Percentiles rank a stretch among this genome's conserved stretches.
These are phyloP conservation scores for Lasiosphaeriaceae sp. DNA, from an alignment of 495 filamentous ascomycete genomes.

Conservation along the genomic window DNA sequence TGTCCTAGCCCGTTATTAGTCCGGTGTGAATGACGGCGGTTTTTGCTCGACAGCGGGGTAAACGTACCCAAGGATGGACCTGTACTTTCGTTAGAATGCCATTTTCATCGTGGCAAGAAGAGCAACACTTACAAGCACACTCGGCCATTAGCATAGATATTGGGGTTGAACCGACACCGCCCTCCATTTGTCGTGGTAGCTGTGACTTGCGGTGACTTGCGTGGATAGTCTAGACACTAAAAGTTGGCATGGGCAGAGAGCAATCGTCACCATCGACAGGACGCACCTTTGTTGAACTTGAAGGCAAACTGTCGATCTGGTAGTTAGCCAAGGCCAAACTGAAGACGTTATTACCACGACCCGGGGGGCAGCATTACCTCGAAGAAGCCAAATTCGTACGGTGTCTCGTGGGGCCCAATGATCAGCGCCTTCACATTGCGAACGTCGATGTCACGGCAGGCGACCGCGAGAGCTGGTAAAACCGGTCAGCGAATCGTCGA, in stretches of 20 bases:
- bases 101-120: neutral
- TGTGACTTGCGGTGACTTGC: slow-evolving; percentile 69
- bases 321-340: slow-evolving; percentile 19
- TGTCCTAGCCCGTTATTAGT: slow-evolving; percentile 59
- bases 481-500: slow-evolving; percentile 1
- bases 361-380: slow-evolving; percentile 54
- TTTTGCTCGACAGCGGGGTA: slow-evolving; percentile 11
- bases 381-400: slow-evolving; percentile 97
- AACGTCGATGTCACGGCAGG: slow-evolving; percentile 80
- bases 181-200: slow-evolving; percentile 84
- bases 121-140: slow-evolving; percentile 72
- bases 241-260: neutral
- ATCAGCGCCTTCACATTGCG: slow-evolving; percentile 85
- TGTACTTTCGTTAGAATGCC: slow-evolving; percentile 31
- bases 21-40: neutral
- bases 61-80: slow-evolving; percentile 84
- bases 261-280: neutral
- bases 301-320: slow-evolving; percentile 51
- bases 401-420: slow-evolving; percentile 88
- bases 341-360: neutral
- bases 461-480: slow-evolving; percentile 71
- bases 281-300: slow-evolving; percentile 61
- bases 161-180: slow-evolving; percentile 87
- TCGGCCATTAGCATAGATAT: slow-evolving; percentile 87
- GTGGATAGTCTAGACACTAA: slow-evolving; percentile 69